phyloP scores from a whole-genome alignment of 306 rosid genomes.

The Cercis canadensis region DNA sequence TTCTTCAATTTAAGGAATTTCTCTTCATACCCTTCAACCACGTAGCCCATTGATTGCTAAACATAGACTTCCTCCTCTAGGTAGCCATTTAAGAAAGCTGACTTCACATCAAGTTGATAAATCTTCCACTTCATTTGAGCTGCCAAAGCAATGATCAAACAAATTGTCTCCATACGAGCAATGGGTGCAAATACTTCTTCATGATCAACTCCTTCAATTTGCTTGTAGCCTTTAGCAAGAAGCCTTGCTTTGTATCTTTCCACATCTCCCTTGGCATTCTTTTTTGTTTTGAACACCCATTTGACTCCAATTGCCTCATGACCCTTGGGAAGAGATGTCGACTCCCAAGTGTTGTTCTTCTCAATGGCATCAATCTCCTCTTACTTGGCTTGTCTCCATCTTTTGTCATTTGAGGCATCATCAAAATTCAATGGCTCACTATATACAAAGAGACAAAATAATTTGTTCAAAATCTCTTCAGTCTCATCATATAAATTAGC shows the following conservation, averaged over 20 bases:
- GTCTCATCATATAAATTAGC: not conserved
- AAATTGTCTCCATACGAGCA: not conserved
- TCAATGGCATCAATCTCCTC: not conserved
- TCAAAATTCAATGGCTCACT: not conserved
- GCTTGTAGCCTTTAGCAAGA: not conserved
- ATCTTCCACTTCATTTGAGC: too few relatives aligned
- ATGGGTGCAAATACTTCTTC: not conserved
- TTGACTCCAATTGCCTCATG: not conserved
- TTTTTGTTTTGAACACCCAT: not conserved
- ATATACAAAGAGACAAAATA: not conserved
- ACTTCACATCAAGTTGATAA: too few relatives aligned
- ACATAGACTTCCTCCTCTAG: not conserved
- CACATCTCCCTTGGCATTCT: not conserved
- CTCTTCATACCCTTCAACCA: not conserved
- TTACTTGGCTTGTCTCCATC: not conserved
- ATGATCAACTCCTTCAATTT: not conserved
- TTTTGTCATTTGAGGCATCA: not conserved
- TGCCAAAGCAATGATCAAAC: not conserved
- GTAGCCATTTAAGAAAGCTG: too few relatives aligned
- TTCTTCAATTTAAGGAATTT: slow-evolving; percentile 6
- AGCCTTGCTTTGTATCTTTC: slow-evolving; percentile 12
- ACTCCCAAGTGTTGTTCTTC: not conserved
- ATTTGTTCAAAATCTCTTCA: not conserved
- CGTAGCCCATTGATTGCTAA: not conserved
- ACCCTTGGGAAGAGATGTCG: not conserved